These are phyloP conservation scores for Aspergillus fructus DNA, from an alignment of 2,329 filamentous ascomycete genomes.

Conservation along the genomic window DNA sequence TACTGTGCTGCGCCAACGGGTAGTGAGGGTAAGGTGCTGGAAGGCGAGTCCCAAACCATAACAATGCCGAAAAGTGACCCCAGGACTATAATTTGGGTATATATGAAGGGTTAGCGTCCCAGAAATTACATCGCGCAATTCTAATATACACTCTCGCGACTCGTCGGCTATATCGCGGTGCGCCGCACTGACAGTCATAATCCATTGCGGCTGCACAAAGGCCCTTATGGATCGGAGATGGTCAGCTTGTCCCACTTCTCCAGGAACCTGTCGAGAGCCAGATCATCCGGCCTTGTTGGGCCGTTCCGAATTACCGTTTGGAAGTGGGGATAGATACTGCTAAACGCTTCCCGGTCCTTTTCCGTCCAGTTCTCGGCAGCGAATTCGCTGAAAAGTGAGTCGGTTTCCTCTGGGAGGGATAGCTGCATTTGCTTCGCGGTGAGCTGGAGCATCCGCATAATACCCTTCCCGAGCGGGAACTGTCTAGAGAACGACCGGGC, in stretches of 20 bases:
- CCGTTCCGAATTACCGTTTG: slow-evolving; percentile 15
- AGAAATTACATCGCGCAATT: no score
- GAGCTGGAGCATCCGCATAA: slow-evolving; percentile 29
- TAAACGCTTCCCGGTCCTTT: slow-evolving; percentile 18
- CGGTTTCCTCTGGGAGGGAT: slow-evolving; percentile 24
- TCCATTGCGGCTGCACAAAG: no score
- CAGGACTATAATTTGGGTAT: no score
- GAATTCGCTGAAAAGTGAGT: slow-evolving; percentile 24
- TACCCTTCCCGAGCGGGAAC: slow-evolving; percentile 26
- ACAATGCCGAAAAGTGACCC: no score
- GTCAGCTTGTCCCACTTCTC: slow-evolving; percentile 30
- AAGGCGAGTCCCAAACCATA: no score
- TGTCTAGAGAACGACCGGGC: slow-evolving; percentile 25
- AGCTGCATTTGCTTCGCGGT: slow-evolving; percentile 23
- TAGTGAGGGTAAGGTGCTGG: no score
- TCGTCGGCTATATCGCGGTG: no score
- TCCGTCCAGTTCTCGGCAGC: slow-evolving; percentile 20
- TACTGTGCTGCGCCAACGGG: no score
- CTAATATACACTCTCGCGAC: no score
- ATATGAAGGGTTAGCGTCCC: no score
- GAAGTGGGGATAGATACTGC: slow-evolving; percentile 28
- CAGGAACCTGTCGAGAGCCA: slow-evolving; percentile 26
- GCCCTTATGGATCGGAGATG: not conserved
- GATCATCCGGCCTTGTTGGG: slow-evolving; percentile 1
- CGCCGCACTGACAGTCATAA: no score